Percentiles rank a stretch among this genome's conserved stretches.
Evolutionary conservation across 345 rosid genomes (phyloP).

Genomic region (Cardamine occulta): DNA sequence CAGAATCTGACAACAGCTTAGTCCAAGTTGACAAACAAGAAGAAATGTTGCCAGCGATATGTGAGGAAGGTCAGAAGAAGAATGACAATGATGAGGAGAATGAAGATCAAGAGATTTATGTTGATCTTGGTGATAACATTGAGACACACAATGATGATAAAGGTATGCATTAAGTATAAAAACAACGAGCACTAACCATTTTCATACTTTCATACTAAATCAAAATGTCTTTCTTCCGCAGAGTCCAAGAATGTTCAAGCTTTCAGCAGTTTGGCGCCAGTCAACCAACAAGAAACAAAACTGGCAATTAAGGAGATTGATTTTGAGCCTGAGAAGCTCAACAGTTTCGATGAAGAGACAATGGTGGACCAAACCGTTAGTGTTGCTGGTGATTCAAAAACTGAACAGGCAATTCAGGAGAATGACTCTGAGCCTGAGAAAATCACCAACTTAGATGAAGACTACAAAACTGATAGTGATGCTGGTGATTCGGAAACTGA

Average conservation of each 20-base stretch:
- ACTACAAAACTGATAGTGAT: background rate
- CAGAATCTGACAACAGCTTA: slow-evolving; percentile 22
- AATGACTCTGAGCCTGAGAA: background rate
- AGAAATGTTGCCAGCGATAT: slow-evolving; percentile 1
- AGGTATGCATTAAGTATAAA: slow-evolving; percentile 20
- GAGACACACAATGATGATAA: slow-evolving; percentile 4
- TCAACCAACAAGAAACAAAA: slow-evolving; percentile 11
- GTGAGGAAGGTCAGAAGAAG: slow-evolving; percentile 13
- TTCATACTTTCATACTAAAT: background rate
- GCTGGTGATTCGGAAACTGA: slow-evolving; percentile 29
- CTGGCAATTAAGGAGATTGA: background rate
- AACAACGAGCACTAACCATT: background rate
- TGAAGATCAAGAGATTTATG: background rate
- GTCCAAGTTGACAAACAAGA: slow-evolving; percentile 28
- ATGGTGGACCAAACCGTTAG: background rate
- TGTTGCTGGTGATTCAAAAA: background rate
- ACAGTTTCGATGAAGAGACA: slow-evolving; percentile 6
- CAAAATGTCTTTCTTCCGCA: background rate
- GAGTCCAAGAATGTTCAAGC: slow-evolving; percentile 12
- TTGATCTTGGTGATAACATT: background rate
- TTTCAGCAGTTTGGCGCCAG: background rate
- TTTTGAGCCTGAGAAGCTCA: background rate
- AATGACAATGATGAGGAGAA: slow-evolving; percentile 23
- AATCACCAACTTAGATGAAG: slow-evolving; percentile 1
- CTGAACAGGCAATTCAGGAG: background rate